Evolutionary conservation across 352 stramenopile species (phyloP).

Genomic region (Globisporangium canariense): DNA sequence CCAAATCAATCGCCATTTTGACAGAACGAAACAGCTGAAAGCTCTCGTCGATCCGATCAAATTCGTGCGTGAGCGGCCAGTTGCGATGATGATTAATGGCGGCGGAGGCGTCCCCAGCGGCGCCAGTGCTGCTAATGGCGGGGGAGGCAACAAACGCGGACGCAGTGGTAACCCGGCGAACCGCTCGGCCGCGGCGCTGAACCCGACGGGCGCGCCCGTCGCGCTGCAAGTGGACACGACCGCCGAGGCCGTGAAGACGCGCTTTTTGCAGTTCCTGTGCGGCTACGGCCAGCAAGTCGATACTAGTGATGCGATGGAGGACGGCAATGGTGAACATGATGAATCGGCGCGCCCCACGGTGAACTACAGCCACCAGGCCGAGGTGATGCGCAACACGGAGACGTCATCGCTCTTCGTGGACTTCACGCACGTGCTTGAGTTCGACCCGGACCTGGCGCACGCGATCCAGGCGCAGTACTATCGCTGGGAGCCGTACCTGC

Average conservation of each 20-base stretch:
- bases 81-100: constrained; percentile 17
- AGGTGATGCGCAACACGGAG: constrained; percentile 85
- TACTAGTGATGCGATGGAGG: constrained; percentile 4
- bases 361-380: constrained; percentile 82
- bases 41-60: neutral
- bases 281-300: constrained; percentile 53
- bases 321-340: constrained; percentile 14
- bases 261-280: constrained; percentile 82
- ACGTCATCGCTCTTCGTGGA: constrained; percentile 88
- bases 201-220: constrained; percentile 32
- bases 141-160: constrained; percentile 34
- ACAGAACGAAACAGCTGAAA: neutral
- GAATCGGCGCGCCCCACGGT: constrained; percentile 27
- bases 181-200: constrained; percentile 27
- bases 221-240: constrained; percentile 68
- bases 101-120: constrained; percentile 6
- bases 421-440: constrained; percentile 82
- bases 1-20: neutral
- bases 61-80: too few species aligned
- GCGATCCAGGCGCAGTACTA: constrained; percentile 86
- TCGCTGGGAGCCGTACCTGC: constrained; percentile 78
- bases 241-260: constrained; percentile 77
- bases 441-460: constrained; percentile 75
- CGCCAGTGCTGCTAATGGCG: constrained; percentile 1
- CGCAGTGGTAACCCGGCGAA: constrained; percentile 26